Evolutionary conservation across 2,329 filamentous ascomycete species (phyloP).

Genomic region (Huntiella decipiens): DNA sequence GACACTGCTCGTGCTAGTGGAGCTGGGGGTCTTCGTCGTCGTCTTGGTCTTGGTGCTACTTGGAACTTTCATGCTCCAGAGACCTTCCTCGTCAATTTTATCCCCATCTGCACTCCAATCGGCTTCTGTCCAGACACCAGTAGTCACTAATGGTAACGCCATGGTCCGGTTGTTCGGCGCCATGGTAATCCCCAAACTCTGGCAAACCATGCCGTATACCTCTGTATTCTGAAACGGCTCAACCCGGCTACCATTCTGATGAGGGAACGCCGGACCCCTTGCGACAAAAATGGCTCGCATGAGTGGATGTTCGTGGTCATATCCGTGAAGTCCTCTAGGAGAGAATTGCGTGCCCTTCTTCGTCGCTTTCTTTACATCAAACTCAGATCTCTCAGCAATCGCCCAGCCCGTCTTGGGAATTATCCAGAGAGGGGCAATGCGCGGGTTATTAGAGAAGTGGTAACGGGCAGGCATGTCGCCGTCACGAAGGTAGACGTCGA

Average conservation of each 20-base stretch:
- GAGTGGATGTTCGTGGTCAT: slow-evolving; percentile 82
- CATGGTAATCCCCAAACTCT: slow-evolving; percentile 57
- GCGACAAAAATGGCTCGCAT: slow-evolving; percentile 96
- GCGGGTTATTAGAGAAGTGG: slow-evolving; percentile 71
- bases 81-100: too few species aligned
- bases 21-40: too few species aligned
- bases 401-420: slow-evolving; percentile 86
- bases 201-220: slow-evolving; percentile 87
- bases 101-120: slow-evolving; percentile 17
- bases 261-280: slow-evolving; percentile 77
- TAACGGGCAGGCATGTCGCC: slow-evolving; percentile 81
- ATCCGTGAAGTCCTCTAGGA: slow-evolving; percentile 76
- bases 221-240: slow-evolving; percentile 82
- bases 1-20: background rate
- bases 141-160: slow-evolving; percentile 44
- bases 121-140: slow-evolving; percentile 40
- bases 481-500: slow-evolving; percentile 76
- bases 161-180: slow-evolving; percentile 77
- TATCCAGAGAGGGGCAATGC: slow-evolving; percentile 90
- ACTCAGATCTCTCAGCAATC: slow-evolving; percentile 63
- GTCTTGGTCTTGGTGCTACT: too few species aligned
- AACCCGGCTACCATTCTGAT: slow-evolving; percentile 60
- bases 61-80: too few species aligned
- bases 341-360: slow-evolving; percentile 38
- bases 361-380: slow-evolving; percentile 38